Evolutionary conservation across 345 rosid genomes (phyloP).

Genomic region (Acer saccharum): DNA sequence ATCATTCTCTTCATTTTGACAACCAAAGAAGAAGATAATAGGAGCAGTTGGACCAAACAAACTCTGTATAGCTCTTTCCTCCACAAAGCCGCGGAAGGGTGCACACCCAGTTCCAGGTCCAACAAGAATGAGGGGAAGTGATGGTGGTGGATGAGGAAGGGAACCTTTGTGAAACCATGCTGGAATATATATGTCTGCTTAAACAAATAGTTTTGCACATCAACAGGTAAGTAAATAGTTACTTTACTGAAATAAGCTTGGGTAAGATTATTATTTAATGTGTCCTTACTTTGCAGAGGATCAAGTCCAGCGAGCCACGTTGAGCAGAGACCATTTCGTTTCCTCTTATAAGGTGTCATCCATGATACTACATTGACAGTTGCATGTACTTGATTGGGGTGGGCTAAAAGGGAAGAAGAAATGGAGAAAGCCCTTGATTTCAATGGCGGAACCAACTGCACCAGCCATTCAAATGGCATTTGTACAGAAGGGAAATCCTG

Average conservation of each 20-base stretch:
- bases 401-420: constrained; percentile 82
- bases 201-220: constrained; percentile 3
- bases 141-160: constrained; percentile 71
- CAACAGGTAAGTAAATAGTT: not conserved
- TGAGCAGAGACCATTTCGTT: constrained; percentile 81
- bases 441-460: constrained; percentile 84
- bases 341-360: constrained; percentile 87
- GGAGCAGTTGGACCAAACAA: constrained; percentile 55
- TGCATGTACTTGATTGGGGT: constrained; percentile 82
- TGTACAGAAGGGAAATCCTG: constrained; percentile 95
- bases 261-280: constrained; percentile 11
- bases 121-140: constrained; percentile 72
- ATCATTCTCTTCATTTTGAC: constrained; percentile 76
- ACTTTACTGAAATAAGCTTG: not conserved
- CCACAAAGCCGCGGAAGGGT: constrained; percentile 88
- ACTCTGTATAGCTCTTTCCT: constrained; percentile 71
- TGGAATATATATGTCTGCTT: constrained; percentile 59
- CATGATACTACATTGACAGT: constrained; percentile 82
- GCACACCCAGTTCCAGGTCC: constrained; percentile 99
- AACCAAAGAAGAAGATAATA: constrained; percentile 79
- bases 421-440: constrained; percentile 92
- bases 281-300: constrained; percentile 60
- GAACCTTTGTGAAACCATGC: constrained; percentile 85
- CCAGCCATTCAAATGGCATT: constrained; percentile 94
- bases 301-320: constrained; percentile 80